Conservation (phyloP, 129 eudicot genomes). For the Flaveria linearis region DNA sequence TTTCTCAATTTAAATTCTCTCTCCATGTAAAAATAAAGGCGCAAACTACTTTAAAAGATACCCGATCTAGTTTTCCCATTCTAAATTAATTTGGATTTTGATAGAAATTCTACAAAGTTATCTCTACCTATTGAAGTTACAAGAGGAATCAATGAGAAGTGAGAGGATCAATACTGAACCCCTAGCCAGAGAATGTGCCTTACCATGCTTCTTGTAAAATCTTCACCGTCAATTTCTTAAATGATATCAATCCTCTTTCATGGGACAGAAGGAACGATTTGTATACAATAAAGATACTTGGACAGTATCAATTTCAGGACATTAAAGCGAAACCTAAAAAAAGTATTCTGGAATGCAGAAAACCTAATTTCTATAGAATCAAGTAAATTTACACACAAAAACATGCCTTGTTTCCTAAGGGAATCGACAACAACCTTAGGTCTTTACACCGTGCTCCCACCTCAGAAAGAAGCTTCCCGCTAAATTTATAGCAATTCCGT, state of each 20-base stretch:
- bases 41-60: background rate
- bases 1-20: slow-evolving; percentile 14
- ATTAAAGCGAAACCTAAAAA: background rate
- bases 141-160: background rate
- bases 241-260: background rate
- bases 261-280: slow-evolving; percentile 9
- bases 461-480: slow-evolving; percentile 72
- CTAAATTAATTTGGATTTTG: background rate
- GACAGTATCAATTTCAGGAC: background rate
- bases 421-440: slow-evolving; percentile 52
- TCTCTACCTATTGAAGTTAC: slow-evolving; percentile 13
- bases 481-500: slow-evolving; percentile 71
- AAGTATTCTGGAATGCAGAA: background rate
- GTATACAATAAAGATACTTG: background rate
- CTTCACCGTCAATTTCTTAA: background rate
- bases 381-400: background rate
- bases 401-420: background rate
- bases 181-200: background rate
- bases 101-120: background rate
- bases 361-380: slow-evolving; percentile 9
- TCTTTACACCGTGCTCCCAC: slow-evolving; percentile 66
- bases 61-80: background rate
- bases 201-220: slow-evolving; percentile 8
- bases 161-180: slow-evolving; percentile 17
- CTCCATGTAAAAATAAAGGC: background rate